Evolutionary conservation across 176 grass and related monocot species (phyloP), one percentile per base, ranked within the genome.

Genomic region (Cenchrus purpureus): DNA sequence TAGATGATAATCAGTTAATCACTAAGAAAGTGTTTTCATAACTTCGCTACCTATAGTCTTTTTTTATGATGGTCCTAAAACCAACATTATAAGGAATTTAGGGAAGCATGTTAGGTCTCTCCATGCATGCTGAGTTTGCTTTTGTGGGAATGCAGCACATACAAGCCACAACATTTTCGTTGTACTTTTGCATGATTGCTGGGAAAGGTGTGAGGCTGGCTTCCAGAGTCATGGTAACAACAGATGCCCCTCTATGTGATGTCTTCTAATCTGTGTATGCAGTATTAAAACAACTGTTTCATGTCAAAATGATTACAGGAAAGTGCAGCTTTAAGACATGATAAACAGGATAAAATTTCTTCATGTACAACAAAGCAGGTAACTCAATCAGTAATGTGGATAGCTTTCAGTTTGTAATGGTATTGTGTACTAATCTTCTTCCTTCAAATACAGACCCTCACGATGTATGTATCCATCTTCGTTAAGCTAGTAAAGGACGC

Each of bases 311-410:
- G 13, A 29, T 75, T 84, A 19, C 46, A 84, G 82, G 71, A 65
- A 17, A 55, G 19, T 49, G 82, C 71, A 2, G 31, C 16, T 75
- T 65, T 76, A 84, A 75, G 82, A 44, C 48, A 5, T 55, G 82
- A 40, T 84, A 54, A 46, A 52, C 53, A 22, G 0, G 59, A 51
- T 3, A 48, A 65, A 52, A 75, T 84, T 65, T 84, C 71, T 54
- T 10, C 25, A 37, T 11, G 53, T 55, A 84, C 82, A 76, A 76
- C 29, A 84, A 84, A 74, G 10, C 82, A 66, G 59, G 82, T 65
- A 76, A 22, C 1, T 52, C 44, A 8, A 46, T n/a, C 29, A 31
- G 20, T 81, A 22, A 32, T 59, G 68, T 25, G 1, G 14, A 62
- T 28, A 46, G 28, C 31, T 73, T 15, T 22, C 1, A 34, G 13